Percentiles rank a stretch among this genome's conserved stretches.
phyloP scores from a whole-genome alignment of 2,329 filamentous ascomycete genomes.

The Fusarium kyushuense region DNA sequence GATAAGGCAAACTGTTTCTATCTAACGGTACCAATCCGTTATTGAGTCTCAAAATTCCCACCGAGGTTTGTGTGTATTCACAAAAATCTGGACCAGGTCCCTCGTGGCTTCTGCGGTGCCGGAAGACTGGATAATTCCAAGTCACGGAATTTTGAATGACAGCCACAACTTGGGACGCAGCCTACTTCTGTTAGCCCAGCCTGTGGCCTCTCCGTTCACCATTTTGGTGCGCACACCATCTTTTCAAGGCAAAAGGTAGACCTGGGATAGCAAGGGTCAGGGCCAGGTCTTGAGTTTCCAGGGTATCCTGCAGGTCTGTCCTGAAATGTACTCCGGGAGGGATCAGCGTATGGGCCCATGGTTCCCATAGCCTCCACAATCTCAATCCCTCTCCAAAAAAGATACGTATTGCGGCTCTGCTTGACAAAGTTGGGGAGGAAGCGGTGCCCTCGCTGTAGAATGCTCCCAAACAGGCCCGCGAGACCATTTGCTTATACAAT shows the following conservation, averaged over 20 bases:
- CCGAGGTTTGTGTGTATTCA: neutral
- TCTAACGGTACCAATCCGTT: constrained; percentile 1
- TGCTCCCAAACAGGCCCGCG: neutral
- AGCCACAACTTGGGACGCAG: neutral
- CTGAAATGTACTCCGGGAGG: constrained; percentile 24
- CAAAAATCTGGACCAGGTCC: neutral
- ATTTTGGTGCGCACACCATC: constrained; percentile 18
- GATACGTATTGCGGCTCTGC: constrained; percentile 36
- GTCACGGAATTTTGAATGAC: neutral
- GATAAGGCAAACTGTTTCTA: constrained; percentile 5
- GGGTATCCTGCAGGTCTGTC: constrained; percentile 22
- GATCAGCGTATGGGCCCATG: constrained; percentile 7
- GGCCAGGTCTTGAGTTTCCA: constrained; percentile 1
- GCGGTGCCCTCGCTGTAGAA: constrained; percentile 12
- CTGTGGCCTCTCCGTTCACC: neutral
- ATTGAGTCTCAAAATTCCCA: neutral
- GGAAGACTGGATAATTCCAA: neutral
- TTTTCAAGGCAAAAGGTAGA: constrained; percentile 15
- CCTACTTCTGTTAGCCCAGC: neutral
- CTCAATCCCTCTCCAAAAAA: constrained; percentile 15
- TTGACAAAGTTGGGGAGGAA: constrained; percentile 19
- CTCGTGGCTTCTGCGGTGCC: neutral
- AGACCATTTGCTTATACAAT: constrained; percentile 14
- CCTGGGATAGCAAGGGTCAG: constrained; percentile 4
- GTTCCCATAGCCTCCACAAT: constrained; percentile 18